Base-by-base conservation (phyloP, 1,139 yeast species). In the Scheffersomyces cryptocercus region DNA sequence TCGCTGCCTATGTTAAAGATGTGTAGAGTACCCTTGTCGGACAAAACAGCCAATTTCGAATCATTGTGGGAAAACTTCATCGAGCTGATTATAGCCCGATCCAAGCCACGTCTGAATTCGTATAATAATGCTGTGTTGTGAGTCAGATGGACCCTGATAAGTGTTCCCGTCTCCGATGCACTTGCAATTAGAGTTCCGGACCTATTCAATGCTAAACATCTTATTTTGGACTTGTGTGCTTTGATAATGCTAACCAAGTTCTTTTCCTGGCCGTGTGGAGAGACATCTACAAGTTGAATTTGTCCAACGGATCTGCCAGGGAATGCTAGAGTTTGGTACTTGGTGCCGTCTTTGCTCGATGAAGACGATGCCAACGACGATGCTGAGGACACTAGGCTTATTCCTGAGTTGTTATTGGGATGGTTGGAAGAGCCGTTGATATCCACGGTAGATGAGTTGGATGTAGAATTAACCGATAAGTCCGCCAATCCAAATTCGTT, bases 11-110 rank as follows among this genome's bases (percentile, higher is more conserved):
- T 67, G 55, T 84, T 86, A 65, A 82, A 93, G 5, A 93, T 79
- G 65, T 93, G 99, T 44, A 93, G 67, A 0, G 98, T 93, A 53
- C 81, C 85, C 61, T 93, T 93, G 64, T 89, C 97, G 11, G 96
- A 85, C 30, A 93, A 70, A 3, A 89, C 91, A 0, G 97, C 97
- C 42, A 93, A 68, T 53, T 82, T 80, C 6, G 82, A 65, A 40
- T 88, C 90, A 50, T 84, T 77, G 15, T 87, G 91, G 6, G 90
- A 84, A 61, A 93, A 90, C 44, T 82, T 83, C 86, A 93, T 85
- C 10, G 95, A 85, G 36, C 86, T 86, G 5, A 93, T 79, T 14
- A 75, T 72, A 0, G 97, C 97, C 43, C 84, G 73, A 61, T 93
- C 98, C 28, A 90, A 63, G 0, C 98, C 98, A 41, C 99, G 73